Evolutionary conservation across 164 flowering plant species (phyloP).

Genomic region (Kalanchoe fedtschenkoi): DNA sequence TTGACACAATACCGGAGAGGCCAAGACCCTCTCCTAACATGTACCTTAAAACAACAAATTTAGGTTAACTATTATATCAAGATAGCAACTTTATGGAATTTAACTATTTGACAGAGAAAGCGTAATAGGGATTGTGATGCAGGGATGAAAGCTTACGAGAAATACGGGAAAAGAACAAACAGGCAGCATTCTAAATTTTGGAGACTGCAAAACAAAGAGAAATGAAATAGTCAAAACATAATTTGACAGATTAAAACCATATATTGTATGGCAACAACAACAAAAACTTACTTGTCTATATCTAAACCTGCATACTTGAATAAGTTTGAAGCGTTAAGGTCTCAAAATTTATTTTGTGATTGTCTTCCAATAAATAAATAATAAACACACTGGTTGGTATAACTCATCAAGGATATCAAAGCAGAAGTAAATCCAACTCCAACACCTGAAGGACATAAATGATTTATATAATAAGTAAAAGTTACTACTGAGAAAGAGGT

Average conservation of each 20-base stretch:
- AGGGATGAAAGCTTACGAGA: conserved; percentile 59
- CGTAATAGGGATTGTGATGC: not conserved
- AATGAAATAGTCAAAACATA: conserved; percentile 6
- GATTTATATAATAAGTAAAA: not conserved
- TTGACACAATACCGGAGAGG: conserved; percentile 97
- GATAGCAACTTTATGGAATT: not conserved
- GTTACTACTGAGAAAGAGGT: not conserved
- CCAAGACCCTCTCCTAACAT: conserved; percentile 99
- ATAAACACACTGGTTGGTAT: not conserved
- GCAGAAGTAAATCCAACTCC: conserved; percentile 98
- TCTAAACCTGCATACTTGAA: conserved; percentile 98
- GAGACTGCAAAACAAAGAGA: conserved; percentile 43
- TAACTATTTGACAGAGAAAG: not conserved
- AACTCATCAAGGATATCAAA: conserved; percentile 74
- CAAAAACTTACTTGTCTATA: conserved; percentile 75
- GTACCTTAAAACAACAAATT: conserved; percentile 40
- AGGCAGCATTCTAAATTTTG: conserved; percentile 98
- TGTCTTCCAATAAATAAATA: not conserved
- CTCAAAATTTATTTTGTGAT: not conserved
- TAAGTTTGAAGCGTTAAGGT: conserved; percentile 78
- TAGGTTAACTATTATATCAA: not conserved
- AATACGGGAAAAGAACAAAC: conserved; percentile 96
- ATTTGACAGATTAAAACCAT: not conserved
- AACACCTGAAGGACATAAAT: conserved; percentile 53
- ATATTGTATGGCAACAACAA: not conserved